Evolutionary conservation across 1,139 yeast genomes (phyloP).

Genomic region (Candida sp.): DNA sequence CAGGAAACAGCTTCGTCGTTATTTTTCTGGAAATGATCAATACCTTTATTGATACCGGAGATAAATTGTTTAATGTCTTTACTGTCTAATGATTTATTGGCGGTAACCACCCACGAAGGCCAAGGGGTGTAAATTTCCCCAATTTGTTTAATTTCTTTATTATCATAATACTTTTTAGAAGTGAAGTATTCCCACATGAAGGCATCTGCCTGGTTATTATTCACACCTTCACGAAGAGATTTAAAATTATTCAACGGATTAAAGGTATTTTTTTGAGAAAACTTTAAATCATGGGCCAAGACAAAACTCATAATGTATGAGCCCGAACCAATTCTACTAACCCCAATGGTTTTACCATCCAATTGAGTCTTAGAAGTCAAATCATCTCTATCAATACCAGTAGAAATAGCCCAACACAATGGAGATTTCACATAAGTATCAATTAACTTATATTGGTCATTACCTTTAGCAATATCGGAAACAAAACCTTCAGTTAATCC

Average conservation of each 20-base stretch:
- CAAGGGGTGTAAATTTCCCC: constrained; percentile 94
- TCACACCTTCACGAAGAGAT: constrained; percentile 78
- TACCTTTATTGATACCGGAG: constrained; percentile 60
- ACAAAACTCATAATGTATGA: constrained; percentile 91
- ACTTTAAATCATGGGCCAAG: constrained; percentile 58
- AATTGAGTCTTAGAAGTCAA: constrained; percentile 50
- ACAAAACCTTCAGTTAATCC: constrained; percentile 92
- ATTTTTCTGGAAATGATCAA: constrained; percentile 57
- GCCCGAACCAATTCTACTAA: constrained; percentile 89
- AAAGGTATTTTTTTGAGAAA: constrained; percentile 47
- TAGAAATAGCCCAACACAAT: constrained; percentile 85
- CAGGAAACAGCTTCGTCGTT: constrained; percentile 64
- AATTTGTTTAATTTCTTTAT: constrained; percentile 70
- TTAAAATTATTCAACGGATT: constrained; percentile 65
- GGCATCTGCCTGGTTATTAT: constrained; percentile 63
- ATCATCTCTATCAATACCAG: constrained; percentile 62
- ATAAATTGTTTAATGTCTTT: constrained; percentile 40
- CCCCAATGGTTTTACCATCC: constrained; percentile 65
- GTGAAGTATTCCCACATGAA: constrained; percentile 98
- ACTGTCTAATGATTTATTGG: constrained; percentile 31
- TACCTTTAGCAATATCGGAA: constrained; percentile 75
- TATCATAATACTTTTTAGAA: constrained; percentile 79
- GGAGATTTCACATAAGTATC: constrained; percentile 89
- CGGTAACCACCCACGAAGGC: constrained; percentile 91
- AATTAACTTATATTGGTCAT: constrained; percentile 56